Evolutionary conservation across 2,329 filamentous ascomycete genomes (phyloP).

Genomic region (Paecilomyces sp.): DNA sequence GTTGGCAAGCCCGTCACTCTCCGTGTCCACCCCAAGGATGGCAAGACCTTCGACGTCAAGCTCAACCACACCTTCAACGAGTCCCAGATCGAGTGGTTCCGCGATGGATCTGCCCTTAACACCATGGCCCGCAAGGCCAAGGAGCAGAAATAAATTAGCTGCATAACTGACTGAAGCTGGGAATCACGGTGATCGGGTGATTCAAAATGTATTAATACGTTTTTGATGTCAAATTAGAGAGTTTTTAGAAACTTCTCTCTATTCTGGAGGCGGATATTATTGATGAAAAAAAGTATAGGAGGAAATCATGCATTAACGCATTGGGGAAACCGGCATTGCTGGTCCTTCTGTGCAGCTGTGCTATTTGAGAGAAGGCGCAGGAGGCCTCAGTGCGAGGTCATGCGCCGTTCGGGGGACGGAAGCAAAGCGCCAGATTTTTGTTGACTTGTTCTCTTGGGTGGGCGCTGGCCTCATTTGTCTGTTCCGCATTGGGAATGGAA

Average conservation of each 20-base stretch:
- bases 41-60: slow-evolving; percentile 70
- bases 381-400: background rate
- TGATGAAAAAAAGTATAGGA: background rate
- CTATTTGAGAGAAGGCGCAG: background rate
- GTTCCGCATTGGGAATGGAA: slow-evolving; percentile 23
- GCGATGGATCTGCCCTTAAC: slow-evolving; percentile 94
- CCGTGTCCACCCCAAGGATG: slow-evolving; percentile 84
- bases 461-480: slow-evolving; percentile 15
- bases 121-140: slow-evolving; percentile 77
- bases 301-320: background rate
- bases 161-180: background rate
- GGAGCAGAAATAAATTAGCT: slow-evolving; percentile 19
- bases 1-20: slow-evolving; percentile 92
- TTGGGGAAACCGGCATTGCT: background rate
- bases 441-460: slow-evolving; percentile 13
- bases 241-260: background rate
- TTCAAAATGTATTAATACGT: background rate
- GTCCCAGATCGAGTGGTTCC: slow-evolving; percentile 97
- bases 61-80: slow-evolving; percentile 97
- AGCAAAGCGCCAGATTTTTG: slow-evolving; percentile 1
- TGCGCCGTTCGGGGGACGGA: background rate
- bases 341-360: background rate
- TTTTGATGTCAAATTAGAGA: slow-evolving; percentile 1
- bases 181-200: background rate
- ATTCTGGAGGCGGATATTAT: background rate